These are phyloP conservation scores for Chrysoporthe austroafricana DNA, from an alignment of 2,329 filamentous ascomycete genomes.

Conservation along the genomic window DNA sequence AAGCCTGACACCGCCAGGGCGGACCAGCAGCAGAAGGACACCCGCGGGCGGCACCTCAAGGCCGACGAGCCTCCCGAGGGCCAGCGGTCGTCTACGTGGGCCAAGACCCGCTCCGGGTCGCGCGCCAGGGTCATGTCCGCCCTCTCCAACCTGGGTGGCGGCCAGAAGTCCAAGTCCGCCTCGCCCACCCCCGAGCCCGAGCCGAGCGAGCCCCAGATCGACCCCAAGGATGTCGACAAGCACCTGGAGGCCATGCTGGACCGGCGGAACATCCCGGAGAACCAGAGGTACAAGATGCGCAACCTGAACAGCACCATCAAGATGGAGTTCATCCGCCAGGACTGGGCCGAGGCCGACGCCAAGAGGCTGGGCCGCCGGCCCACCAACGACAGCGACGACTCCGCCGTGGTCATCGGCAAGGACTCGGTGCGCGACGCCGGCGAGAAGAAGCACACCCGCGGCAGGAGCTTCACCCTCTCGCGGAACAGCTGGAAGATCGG, in stretches of 20 bases:
- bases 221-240: conserved; percentile 58
- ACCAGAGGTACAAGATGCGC: conserved; percentile 94
- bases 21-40: conserved; percentile 26
- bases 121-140: conserved; percentile 45
- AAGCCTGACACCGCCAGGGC: conserved; percentile 31
- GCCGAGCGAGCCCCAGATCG: conserved; percentile 56
- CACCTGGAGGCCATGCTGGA: conserved; percentile 72
- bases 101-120: conserved; percentile 46
- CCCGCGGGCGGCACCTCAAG: conserved; percentile 28
- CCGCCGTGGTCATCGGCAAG: conserved; percentile 35
- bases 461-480: conserved; percentile 78
- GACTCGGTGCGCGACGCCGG: conserved; percentile 44
- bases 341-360: conserved; percentile 72
- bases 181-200: conserved; percentile 33
- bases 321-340: conserved; percentile 90
- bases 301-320: conserved; percentile 88
- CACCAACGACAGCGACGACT: conserved; percentile 49
- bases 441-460: conserved; percentile 64
- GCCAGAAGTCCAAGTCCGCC: conserved; percentile 43
- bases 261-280: conserved; percentile 88
- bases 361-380: conserved; percentile 49
- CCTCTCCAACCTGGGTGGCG: conserved; percentile 41
- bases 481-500: conserved; percentile 64
- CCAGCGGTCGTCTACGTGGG: conserved; percentile 31
- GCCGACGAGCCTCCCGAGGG: conserved; percentile 18